Percentiles rank a stretch among this genome's conserved stretches.
These are phyloP conservation scores for Lepidium africanum DNA, from an alignment of 345 rosid genomes.

Conservation along the genomic window DNA sequence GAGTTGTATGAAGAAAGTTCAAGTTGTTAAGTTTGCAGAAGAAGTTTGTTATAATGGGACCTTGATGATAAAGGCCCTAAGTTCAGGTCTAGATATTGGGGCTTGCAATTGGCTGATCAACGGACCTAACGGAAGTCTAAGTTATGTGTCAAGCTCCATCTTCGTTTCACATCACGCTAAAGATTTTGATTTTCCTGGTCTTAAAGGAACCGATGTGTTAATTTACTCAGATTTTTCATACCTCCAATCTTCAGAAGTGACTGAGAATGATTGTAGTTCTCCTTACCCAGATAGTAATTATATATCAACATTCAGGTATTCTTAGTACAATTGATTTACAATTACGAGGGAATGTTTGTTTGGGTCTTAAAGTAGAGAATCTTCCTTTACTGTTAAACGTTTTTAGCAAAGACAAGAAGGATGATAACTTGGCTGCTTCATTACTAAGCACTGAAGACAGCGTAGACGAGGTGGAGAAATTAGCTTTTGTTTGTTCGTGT, in stretches of 20 bases:
- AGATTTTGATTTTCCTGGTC: slow-evolving; percentile 46
- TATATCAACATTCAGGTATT: slow-evolving; percentile 44
- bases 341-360: background rate
- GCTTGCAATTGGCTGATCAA: slow-evolving; percentile 73
- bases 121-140: slow-evolving; percentile 45
- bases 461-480: slow-evolving; percentile 56
- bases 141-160: slow-evolving; percentile 51
- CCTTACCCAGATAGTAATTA: slow-evolving; percentile 2
- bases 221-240: slow-evolving; percentile 56
- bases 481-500: slow-evolving; percentile 61
- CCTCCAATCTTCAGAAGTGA: slow-evolving; percentile 27
- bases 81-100: slow-evolving; percentile 91
- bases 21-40: slow-evolving; percentile 58
- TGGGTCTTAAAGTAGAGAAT: background rate
- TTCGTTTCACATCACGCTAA: slow-evolving; percentile 52
- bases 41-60: slow-evolving; percentile 74
- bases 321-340: background rate
- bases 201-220: slow-evolving; percentile 46
- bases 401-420: slow-evolving; percentile 27
- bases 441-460: slow-evolving; percentile 37
- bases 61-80: slow-evolving; percentile 53
- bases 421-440: slow-evolving; percentile 32
- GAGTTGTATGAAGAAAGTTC: slow-evolving; percentile 59
- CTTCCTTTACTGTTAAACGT: background rate
- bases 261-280: slow-evolving; percentile 20